Evolutionary conservation across 768 basidiomycete genomes (phyloP).

Genomic region (Tremella fuciformis): DNA sequence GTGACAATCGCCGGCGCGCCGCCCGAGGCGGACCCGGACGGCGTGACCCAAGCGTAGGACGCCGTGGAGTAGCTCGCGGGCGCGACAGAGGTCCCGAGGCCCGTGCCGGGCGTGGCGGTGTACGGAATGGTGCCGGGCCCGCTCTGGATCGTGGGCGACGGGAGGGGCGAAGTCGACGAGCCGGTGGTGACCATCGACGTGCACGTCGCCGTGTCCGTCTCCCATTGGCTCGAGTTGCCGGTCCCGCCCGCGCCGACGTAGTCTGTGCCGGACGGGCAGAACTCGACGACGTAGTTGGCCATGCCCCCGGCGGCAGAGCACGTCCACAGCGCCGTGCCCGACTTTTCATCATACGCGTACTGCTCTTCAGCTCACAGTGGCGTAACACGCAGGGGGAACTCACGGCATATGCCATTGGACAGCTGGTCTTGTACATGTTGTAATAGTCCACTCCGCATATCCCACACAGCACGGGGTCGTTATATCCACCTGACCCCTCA

Average conservation of each 20-base stretch:
- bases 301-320: conserved; percentile 8
- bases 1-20: not conserved
- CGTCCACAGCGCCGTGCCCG: conserved; percentile 20
- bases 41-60: not conserved
- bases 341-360: conserved; percentile 37
- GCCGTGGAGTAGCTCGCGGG: not conserved
- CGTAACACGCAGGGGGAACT: not conserved
- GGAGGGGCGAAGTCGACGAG: not conserved
- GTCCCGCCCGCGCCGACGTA: conserved; percentile 23
- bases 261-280: conserved; percentile 24
- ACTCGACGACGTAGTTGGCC: conserved; percentile 29
- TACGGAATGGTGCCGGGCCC: not conserved
- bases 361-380: conserved; percentile 4
- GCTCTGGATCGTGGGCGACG: not conserved
- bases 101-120: not conserved
- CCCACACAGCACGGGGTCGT: conserved; percentile 22
- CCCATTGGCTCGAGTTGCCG: not conserved
- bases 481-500: conserved; percentile 3
- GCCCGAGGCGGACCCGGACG: not conserved
- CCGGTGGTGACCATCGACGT: not conserved
- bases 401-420: conserved; percentile 27
- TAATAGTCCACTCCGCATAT: conserved; percentile 35
- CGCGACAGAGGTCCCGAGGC: not conserved
- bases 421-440: conserved; percentile 30
- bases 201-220: conserved; percentile 1